phyloP scores from a whole-genome alignment of 768 basidiomycete genomes.

The Boletus rubescentipes region DNA sequence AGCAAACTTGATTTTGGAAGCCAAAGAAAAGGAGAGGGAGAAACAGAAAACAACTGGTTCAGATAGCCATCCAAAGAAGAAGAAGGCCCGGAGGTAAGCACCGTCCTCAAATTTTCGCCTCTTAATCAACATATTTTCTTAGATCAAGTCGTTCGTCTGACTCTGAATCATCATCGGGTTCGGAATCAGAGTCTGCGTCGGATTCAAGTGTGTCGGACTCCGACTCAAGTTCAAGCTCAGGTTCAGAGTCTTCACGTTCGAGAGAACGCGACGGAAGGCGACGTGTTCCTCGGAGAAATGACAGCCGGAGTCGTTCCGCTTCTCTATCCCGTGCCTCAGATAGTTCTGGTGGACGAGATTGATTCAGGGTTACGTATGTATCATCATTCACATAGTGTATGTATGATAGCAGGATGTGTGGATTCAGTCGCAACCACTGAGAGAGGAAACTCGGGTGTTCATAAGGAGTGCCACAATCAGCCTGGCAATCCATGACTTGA shows the following conservation, averaged over 20 bases:
- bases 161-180: slow-evolving; percentile 21
- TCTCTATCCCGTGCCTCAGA: slow-evolving; percentile 20
- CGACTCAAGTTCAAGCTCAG: slow-evolving; percentile 39
- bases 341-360: slow-evolving; percentile 14
- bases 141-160: slow-evolving; percentile 36
- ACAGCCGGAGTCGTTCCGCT: slow-evolving; percentile 23
- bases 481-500: slow-evolving; percentile 33
- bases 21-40: slow-evolving; percentile 74
- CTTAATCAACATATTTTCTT: not conserved
- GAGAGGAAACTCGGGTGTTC: slow-evolving; percentile 70
- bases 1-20: slow-evolving; percentile 83
- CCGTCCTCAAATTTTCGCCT: slow-evolving; percentile 18
- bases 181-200: slow-evolving; percentile 36
- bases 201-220: slow-evolving; percentile 47
- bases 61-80: slow-evolving; percentile 32
- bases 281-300: slow-evolving; percentile 32
- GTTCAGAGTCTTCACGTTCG: slow-evolving; percentile 46
- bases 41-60: slow-evolving; percentile 34
- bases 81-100: slow-evolving; percentile 42
- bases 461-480: slow-evolving; percentile 90
- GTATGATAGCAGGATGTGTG: slow-evolving; percentile 10
- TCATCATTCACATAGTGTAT: slow-evolving; percentile 9
- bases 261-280: slow-evolving; percentile 43
- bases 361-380: slow-evolving; percentile 12
- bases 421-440: slow-evolving; percentile 24